Percentiles rank a stretch among this genome's conserved stretches.
Evolutionary conservation across 164 flowering plant species (phyloP).

Genomic region (Amborella trichopoda): DNA sequence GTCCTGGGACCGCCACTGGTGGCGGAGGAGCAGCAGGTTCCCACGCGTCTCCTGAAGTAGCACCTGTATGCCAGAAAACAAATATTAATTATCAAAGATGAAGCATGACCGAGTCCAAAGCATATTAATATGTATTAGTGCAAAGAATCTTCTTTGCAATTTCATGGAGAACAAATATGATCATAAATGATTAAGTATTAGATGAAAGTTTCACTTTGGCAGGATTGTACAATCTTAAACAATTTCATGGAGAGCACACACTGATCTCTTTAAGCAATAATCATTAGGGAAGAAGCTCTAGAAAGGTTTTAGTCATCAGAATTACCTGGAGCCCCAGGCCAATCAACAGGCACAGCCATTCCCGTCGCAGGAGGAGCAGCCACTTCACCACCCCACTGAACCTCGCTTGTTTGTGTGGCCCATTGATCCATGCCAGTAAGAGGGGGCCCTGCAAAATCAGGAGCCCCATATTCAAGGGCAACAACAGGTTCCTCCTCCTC

Average conservation of each 20-base stretch:
- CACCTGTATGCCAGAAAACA: neutral
- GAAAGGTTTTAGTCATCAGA: neutral
- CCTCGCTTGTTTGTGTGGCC: neutral
- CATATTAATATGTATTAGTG: neutral
- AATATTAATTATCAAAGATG: neutral
- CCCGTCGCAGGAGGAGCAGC: neutral
- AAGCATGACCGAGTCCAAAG: neutral
- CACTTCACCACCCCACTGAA: slow-evolving; percentile 3
- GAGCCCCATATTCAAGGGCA: neutral
- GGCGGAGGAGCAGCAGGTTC: neutral
- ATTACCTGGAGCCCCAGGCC: neutral
- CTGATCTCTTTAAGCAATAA: no score
- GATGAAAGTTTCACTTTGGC: neutral
- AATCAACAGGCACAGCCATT: slow-evolving; percentile 1
- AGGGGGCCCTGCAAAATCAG: slow-evolving; percentile 1
- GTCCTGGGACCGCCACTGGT: no score
- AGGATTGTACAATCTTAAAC: neutral
- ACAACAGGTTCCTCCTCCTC: slow-evolving; percentile 7
- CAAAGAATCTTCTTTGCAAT: neutral
- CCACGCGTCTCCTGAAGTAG: neutral
- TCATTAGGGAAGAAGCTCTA: no score
- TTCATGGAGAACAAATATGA: neutral
- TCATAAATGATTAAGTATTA: neutral
- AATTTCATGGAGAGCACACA: no score
- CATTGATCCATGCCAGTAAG: neutral